Base-by-base conservation (phyloP, 2,329 filamentous ascomycete species). In the Pseudogymnoascus sp. region DNA sequence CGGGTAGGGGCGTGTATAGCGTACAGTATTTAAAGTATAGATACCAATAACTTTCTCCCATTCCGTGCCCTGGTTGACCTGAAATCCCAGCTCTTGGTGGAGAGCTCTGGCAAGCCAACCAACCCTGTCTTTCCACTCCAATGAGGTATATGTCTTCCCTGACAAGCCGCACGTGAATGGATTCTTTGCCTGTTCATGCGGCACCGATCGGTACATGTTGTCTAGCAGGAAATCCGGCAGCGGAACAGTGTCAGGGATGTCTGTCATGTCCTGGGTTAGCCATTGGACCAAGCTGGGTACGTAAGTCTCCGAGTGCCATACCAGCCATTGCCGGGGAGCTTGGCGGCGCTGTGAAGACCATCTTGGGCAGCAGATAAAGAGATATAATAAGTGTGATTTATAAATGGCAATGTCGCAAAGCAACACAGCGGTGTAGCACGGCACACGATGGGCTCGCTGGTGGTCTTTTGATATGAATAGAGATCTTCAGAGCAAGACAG, bases 1-100 rank as follows among this genome's bases (percentile, higher is more conserved):
- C 28, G 19, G 30, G 28, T 33, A 16, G n/a, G 14, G 4, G 9
- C 14, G 36, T 22, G 35, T 28, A 30, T 16, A 36, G 72, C 81
- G 63, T 73, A 90, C 87, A 25, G 89, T 89, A 72, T 93, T 93
- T 62, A 91, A 75, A 25, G 86, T 86, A 75, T 89, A 93, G 16
- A 91, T 76, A 9, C 79, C 86, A 52, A 90, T 77, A 35, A 91
- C 87, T 71, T 91, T 90, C 69, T 92, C 89, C 86, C 86, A 92
- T 71, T 91, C 88, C 0, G 83, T 82, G 12, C 87, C 89, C 62
- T 84, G 75, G 66, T 88, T 85, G 2, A 86, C 83, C 45, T 80
- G 74, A 80, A 89, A 91, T 30, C 83, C 85, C 63, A 92, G 80
- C 65, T 89, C 84, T 72, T 88, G 85, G 38, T 81, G 81, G 55